Evolutionary conservation across 2,329 filamentous ascomycete genomes (phyloP), one percentile per base, ranked within the genome.

Genomic region (Cytospora leucostoma): DNA sequence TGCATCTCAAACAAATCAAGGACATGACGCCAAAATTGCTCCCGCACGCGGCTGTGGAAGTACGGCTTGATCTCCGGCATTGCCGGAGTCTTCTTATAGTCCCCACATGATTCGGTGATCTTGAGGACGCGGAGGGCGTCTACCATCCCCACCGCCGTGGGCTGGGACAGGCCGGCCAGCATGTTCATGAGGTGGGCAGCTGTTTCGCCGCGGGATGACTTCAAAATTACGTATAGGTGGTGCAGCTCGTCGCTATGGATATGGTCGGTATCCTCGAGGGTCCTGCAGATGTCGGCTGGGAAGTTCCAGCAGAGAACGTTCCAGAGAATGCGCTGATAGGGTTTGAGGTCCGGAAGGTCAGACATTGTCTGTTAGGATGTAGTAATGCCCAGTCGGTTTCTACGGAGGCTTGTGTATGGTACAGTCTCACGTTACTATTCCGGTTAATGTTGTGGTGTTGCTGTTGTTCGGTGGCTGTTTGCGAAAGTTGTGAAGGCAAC

Each of bases 271-370:
- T 19, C 21, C 50, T 47, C 37, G 2, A 65, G 59, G 11, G 34
- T 52, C 37, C 56, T 63, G 63, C 52, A 53, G 55, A 63, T 59
- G 19, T 57, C 47, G 44, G 50, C 59, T 32, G 63, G 56, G 47
- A 47, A 65, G 37, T 65, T 55, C 51, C 60, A 56, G 32, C 40
- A 51, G 35, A 65, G 37, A 1, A 65, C 12, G 8, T 53, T 27
- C 63, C 63, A 65, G 27, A 65, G 59, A 2, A 13, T 10, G 11
- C 63, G 60, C 55, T 65, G 63, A n/a, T 53, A 35, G 17, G 19
- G 38, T 11, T 13, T n/a, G 6, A 61, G 50, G n/a, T 61, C 51
- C 32, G 33, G 37, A n/a, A 37, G 51, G 13, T 38, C 32, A 37
- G 59, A 17, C 38, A 61, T 61, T 38, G 7, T 49, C 38, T 47